A percentile compares a stretch with the other conserved stretches of the same genome.
These are phyloP conservation scores for Tuber calosporum DNA, from an alignment of 495 filamentous ascomycete genomes.

Conservation along the genomic window DNA sequence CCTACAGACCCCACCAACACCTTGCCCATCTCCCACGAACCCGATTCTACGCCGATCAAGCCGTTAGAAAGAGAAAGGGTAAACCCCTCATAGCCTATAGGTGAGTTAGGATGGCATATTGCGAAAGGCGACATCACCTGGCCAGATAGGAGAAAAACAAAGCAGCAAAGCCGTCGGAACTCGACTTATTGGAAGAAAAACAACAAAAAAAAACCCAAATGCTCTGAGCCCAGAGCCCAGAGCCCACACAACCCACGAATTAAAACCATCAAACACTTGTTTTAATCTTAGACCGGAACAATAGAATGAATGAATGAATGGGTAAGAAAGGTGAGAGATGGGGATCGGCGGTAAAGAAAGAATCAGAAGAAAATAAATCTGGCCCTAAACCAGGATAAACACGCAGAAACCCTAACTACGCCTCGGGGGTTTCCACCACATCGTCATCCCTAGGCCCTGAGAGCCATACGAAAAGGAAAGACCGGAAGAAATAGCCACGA, in stretches of 20 bases:
- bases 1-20: background rate
- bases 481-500: slow-evolving; percentile 12
- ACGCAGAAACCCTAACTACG: background rate
- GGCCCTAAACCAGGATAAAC: background rate
- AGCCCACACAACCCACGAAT: background rate
- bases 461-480: slow-evolving; percentile 2
- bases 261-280: background rate
- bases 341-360: background rate
- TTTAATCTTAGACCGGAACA: background rate
- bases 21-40: background rate
- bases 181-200: background rate
- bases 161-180: background rate
- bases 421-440: background rate
- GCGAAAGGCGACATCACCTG: background rate
- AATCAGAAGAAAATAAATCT: background rate
- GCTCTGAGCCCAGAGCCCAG: background rate
- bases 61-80: background rate
- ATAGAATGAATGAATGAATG: background rate
- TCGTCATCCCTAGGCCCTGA: background rate
- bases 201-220: background rate
- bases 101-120: background rate
- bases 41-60: background rate
- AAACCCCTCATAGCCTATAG: background rate
- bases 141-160: background rate
- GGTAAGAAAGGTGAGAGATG: background rate